Conservation (phyloP, 495 filamentous ascomycete species). For the Lindgomyces ingoldianus region DNA sequence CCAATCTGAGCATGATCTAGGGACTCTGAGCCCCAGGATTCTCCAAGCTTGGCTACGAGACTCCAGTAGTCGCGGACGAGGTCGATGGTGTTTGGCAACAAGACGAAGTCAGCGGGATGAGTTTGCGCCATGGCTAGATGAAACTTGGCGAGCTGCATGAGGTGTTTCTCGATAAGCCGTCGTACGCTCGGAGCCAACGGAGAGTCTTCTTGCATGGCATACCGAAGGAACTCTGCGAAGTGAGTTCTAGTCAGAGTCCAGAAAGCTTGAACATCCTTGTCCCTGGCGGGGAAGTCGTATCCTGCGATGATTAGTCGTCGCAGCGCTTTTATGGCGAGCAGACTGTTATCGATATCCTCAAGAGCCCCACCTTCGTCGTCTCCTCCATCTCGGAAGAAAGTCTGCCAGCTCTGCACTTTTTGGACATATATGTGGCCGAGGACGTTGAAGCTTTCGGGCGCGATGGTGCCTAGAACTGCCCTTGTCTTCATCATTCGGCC, state of each 20-base stretch:
- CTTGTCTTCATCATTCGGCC: conserved; percentile 71
- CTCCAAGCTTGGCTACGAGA: conserved; percentile 71
- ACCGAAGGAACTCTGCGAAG: conserved; percentile 66
- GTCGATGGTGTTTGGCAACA: conserved; percentile 72
- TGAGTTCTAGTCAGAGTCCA: conserved; percentile 74
- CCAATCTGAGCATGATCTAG: conserved; percentile 47
- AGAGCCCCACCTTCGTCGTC: conserved; percentile 60
- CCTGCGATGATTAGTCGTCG: conserved; percentile 77
- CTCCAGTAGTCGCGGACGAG: conserved; percentile 83
- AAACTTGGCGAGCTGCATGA: conserved; percentile 86
- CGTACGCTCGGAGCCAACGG: conserved; percentile 49
- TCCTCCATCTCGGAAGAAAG: conserved; percentile 56
- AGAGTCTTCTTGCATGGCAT: conserved; percentile 53
- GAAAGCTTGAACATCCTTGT: conserved; percentile 68
- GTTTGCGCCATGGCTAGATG: conserved; percentile 77
- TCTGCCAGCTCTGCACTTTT: conserved; percentile 70
- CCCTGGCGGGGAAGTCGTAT: conserved; percentile 80
- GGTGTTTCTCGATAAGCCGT: conserved; percentile 72
- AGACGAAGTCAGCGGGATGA: conserved; percentile 77
- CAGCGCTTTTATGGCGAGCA: conserved; percentile 75
- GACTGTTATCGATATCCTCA: conserved; percentile 68
- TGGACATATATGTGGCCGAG: conserved; percentile 75
- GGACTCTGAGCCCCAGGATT: conserved; percentile 60
- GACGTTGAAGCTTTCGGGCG: conserved; percentile 77
- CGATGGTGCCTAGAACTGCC: conserved; percentile 67